Evolutionary conservation across 2,329 filamentous ascomycete species (phyloP).

Genomic region (Clarireedia monteithiana): DNA sequence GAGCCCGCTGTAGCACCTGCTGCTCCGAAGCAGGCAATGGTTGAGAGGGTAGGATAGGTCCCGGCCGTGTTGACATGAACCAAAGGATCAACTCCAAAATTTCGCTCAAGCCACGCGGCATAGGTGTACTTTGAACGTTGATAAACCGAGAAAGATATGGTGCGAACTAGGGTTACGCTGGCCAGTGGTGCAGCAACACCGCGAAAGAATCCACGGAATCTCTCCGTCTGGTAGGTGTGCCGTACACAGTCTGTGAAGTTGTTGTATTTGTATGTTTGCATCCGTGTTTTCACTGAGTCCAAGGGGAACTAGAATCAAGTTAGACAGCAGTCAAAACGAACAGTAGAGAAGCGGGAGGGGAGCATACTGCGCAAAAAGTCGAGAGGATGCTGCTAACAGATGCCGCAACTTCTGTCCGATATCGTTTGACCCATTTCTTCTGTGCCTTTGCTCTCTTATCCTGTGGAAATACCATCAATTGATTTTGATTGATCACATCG

Average conservation of each 20-base stretch:
- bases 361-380: slow-evolving; percentile 59
- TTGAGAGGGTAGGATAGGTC: slow-evolving; percentile 64
- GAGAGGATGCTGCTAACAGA: slow-evolving; percentile 70
- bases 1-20: slow-evolving; percentile 75
- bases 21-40: slow-evolving; percentile 67
- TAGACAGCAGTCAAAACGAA: slow-evolving; percentile 3
- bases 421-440: slow-evolving; percentile 60
- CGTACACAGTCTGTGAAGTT: slow-evolving; percentile 67
- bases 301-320: slow-evolving; percentile 53
- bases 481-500: slow-evolving; percentile 18
- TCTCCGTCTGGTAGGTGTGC: slow-evolving; percentile 69
- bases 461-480: slow-evolving; percentile 8
- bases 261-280: slow-evolving; percentile 77
- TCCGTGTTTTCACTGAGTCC: slow-evolving; percentile 83
- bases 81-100: slow-evolving; percentile 62
- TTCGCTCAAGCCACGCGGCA: slow-evolving; percentile 60
- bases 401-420: slow-evolving; percentile 74
- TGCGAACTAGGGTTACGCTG: slow-evolving; percentile 69
- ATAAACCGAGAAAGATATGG: slow-evolving; percentile 74
- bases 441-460: slow-evolving; percentile 17
- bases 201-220: slow-evolving; percentile 69
- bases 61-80: slow-evolving; percentile 63
- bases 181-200: slow-evolving; percentile 75
- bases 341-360: background rate
- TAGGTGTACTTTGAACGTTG: slow-evolving; percentile 67